phyloP scores from a whole-genome alignment of 768 basidiomycete genomes.

The Lepiota brunneoincarnata region DNA sequence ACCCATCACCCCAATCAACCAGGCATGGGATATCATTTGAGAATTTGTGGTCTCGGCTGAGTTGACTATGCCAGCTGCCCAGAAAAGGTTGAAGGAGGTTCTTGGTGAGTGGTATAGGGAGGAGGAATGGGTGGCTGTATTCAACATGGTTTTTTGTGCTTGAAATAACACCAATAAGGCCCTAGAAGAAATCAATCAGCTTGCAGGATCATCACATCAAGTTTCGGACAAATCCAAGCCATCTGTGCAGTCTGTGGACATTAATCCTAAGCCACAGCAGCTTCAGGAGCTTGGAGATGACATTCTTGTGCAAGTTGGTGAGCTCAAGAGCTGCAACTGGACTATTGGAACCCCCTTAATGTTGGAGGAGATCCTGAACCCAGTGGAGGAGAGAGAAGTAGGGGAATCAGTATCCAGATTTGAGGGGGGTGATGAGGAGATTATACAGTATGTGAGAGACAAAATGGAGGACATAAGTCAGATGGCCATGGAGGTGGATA shows the following conservation, averaged over 20 bases:
- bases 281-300: neutral
- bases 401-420: neutral
- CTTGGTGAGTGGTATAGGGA: slow-evolving; percentile 10
- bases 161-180: slow-evolving; percentile 10
- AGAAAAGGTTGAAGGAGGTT: neutral
- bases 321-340: neutral
- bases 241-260: neutral
- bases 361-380: neutral
- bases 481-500: too few relatives aligned
- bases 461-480: too few relatives aligned
- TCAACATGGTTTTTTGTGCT: slow-evolving; percentile 15
- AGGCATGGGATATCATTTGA: neutral
- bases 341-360: neutral
- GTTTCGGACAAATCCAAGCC: neutral
- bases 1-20: too few relatives aligned
- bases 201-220: too few relatives aligned
- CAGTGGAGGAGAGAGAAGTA: neutral
- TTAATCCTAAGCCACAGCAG: neutral
- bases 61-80: neutral
- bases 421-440: neutral
- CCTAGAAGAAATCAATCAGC: slow-evolving; percentile 5
- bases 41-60: neutral
- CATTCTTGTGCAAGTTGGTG: neutral
- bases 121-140: slow-evolving; percentile 10
- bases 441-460: neutral